Base-by-base conservation (phyloP, 345 rosid species). In the Toxicodendron radicans region DNA sequence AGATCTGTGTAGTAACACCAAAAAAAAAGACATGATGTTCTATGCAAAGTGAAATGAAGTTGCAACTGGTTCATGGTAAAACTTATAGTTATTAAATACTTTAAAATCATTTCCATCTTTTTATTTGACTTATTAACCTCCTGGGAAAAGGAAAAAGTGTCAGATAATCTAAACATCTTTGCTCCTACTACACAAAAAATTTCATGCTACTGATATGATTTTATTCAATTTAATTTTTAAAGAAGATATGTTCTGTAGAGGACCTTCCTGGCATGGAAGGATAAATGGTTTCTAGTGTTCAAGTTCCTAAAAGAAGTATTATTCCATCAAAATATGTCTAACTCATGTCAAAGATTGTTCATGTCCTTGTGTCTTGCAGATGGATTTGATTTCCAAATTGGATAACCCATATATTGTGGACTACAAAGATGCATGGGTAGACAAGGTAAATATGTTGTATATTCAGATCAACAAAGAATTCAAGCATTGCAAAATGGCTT, bases 401-500 rank as follows among this genome's bases (percentile, higher is more conserved):
- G 87, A 90, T 73, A 85, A 90, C 77, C 92, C 96, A 27, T 95
- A 93, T 20, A 84, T 95, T 49, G 89, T 93, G 70, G 85, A 86
- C 68, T 81, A 82, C 77, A 91, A 89, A 83, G 98, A 95, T 88
- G 88, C 97, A 72, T 95, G 97, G 99, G 93, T 89, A 79, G 99
- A 90, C 74, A 85, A 95, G 95, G 98, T 95, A 81, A 70, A 74
- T 20, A 62, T 69, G 16, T 41, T 21, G 45, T 63, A 71, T 66
- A n/a, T 56, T 49, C 38, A 11, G 52, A 33, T 71, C 32, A 45
- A 62, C 9, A 13, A 4, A 57, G 52, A 71, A 60, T 11, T 27
- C 10, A 14, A 20, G 52, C 27, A 21, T n/a, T 45, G 54, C 3
- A 20, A 5, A 49, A 57, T 54, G 41, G 67, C 38, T 51, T 71